Evolutionary conservation across 2,329 filamentous ascomycete species (phyloP).

Genomic region (Ceratocystis destructans): DNA sequence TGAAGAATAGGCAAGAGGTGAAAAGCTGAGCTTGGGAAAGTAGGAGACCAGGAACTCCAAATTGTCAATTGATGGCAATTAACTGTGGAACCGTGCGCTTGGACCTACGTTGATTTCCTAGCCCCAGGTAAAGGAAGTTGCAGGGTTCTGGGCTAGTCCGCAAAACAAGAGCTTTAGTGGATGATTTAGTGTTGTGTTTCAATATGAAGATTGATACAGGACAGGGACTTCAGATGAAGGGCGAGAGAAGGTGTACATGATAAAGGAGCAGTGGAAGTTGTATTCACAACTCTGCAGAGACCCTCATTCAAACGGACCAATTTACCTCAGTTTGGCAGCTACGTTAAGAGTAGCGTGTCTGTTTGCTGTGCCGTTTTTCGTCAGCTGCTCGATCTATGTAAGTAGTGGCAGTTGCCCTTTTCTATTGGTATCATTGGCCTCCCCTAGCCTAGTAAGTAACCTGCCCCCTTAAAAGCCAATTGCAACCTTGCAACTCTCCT

Average conservation of each 20-base stretch:
- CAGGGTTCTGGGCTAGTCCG: conserved; percentile 1
- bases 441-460: background rate
- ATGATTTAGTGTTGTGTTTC: conserved; percentile 7
- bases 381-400: background rate
- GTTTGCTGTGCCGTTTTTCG: background rate
- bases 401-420: conserved; percentile 3
- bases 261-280: background rate
- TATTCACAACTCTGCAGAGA: background rate
- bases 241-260: background rate
- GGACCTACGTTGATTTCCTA: conserved; percentile 9
- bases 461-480: conserved; percentile 7
- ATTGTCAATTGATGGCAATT: conserved; percentile 2
- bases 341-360: background rate
- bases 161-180: background rate
- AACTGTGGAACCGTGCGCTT: conserved; percentile 11
- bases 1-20: background rate
- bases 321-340: background rate
- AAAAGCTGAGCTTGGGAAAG: background rate
- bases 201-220: background rate
- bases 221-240: conserved; percentile 8
- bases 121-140: background rate
- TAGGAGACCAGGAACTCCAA: background rate
- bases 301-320: background rate
- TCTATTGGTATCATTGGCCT: background rate
- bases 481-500: conserved; percentile 6